Evolutionary conservation across 2,329 filamentous ascomycete species (phyloP).

Genomic region (Ceratocystiopsis brevicomis): DNA sequence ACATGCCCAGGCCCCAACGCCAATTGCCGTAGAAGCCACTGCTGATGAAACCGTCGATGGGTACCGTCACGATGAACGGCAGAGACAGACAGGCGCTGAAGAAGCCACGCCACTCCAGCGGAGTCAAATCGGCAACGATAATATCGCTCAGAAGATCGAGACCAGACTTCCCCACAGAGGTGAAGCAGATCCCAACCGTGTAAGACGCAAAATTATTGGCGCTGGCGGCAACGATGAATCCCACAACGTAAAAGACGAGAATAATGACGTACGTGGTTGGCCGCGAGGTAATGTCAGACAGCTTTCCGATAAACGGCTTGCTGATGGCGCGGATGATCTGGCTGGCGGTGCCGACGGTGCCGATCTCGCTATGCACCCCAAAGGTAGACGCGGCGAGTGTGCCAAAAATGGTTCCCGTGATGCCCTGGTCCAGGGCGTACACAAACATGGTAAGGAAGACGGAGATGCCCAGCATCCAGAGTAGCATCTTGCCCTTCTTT

Average conservation of each 20-base stretch:
- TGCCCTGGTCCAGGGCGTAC: slow-evolving; percentile 20
- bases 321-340: slow-evolving; percentile 20
- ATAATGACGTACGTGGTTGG: slow-evolving; percentile 21
- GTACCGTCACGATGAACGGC: slow-evolving; percentile 18
- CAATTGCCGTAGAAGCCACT: slow-evolving; percentile 23
- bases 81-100: slow-evolving; percentile 14
- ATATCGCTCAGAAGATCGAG: slow-evolving; percentile 20
- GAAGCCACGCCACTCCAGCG: slow-evolving; percentile 20
- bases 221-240: slow-evolving; percentile 18
- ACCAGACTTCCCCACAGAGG: slow-evolving; percentile 19
- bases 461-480: slow-evolving; percentile 21
- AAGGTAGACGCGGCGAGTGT: slow-evolving; percentile 18
- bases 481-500: slow-evolving; percentile 9
- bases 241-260: slow-evolving; percentile 19
- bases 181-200: slow-evolving; percentile 19
- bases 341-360: slow-evolving; percentile 15
- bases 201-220: slow-evolving; percentile 16
- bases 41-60: slow-evolving; percentile 23
- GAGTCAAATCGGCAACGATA: slow-evolving; percentile 19
- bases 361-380: slow-evolving; percentile 15
- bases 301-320: slow-evolving; percentile 21
- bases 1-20: slow-evolving; percentile 44
- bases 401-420: slow-evolving; percentile 17
- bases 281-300: slow-evolving; percentile 20
- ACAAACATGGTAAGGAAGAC: slow-evolving; percentile 19